Conservation (phyloP, 352 stramenopile genomes). For the Thraustotheca clavata region DNA sequence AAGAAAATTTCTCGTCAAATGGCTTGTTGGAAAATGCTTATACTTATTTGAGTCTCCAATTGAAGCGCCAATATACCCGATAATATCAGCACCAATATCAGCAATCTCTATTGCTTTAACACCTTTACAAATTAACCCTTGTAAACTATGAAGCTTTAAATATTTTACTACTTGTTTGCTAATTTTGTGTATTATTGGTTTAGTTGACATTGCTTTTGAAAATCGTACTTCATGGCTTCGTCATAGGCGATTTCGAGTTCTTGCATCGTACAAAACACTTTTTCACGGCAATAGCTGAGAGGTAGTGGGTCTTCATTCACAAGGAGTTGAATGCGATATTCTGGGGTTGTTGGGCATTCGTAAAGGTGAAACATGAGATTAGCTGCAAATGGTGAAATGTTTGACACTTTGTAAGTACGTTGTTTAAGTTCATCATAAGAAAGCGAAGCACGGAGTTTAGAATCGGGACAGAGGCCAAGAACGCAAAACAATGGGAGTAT, state of each 20-base stretch:
- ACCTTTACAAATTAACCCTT: too few relatives aligned
- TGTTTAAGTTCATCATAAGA: conserved; percentile 31
- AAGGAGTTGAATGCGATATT: background rate
- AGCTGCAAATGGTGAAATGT: conserved; percentile 49
- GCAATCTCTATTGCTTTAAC: too few relatives aligned
- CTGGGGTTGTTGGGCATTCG: background rate
- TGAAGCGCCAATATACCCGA: too few relatives aligned
- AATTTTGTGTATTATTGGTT: background rate
- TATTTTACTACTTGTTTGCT: background rate
- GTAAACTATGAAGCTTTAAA: too few relatives aligned
- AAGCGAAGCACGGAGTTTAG: conserved; percentile 30
- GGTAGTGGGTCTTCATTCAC: background rate
- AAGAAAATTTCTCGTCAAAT: too few relatives aligned
- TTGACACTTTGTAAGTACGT: conserved; percentile 47
- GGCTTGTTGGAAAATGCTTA: too few relatives aligned
- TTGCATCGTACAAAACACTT: conserved; percentile 9
- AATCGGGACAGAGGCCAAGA: conserved; percentile 40
- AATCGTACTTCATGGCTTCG: background rate
- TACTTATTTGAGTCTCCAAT: too few relatives aligned
- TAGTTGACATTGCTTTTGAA: background rate
- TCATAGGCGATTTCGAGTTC: background rate
- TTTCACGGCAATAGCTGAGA: background rate
- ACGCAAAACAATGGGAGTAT: conserved; percentile 58
- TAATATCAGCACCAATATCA: too few relatives aligned
- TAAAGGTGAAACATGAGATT: conserved; percentile 71